Evolutionary conservation across 768 basidiomycete species (phyloP).

Genomic region (Pholiota conissans): DNA sequence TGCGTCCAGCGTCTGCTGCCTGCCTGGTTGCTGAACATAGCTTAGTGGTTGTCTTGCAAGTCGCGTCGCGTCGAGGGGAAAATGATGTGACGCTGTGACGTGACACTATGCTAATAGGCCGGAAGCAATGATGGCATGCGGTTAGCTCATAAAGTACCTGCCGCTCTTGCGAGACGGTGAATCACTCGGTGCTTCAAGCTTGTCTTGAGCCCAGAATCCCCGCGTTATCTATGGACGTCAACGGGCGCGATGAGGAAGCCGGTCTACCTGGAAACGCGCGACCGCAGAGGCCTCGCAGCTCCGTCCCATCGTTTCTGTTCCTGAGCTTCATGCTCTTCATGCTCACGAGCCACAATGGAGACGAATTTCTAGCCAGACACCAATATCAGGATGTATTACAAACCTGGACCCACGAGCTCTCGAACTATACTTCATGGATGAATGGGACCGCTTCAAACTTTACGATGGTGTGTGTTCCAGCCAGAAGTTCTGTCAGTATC

Average conservation of each 20-base stretch:
- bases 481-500: not conserved
- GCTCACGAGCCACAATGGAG: slow-evolving; percentile 73
- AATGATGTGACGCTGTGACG: not conserved
- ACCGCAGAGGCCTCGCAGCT: slow-evolving; percentile 46
- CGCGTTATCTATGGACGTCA: slow-evolving; percentile 22
- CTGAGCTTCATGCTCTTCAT: slow-evolving; percentile 74
- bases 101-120: not conserved
- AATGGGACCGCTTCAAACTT: slow-evolving; percentile 68
- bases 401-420: slow-evolving; percentile 55
- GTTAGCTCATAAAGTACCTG: not conserved
- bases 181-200: slow-evolving; percentile 3
- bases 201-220: slow-evolving; percentile 3
- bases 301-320: slow-evolving; percentile 73
- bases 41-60: not conserved
- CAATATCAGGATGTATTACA: slow-evolving; percentile 68
- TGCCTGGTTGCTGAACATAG: slow-evolving; percentile 43
- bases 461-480: slow-evolving; percentile 47
- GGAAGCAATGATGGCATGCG: not conserved
- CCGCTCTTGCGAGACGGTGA: not conserved
- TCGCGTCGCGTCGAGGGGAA: not conserved
- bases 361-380: slow-evolving; percentile 62
- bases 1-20: slow-evolving; percentile 57
- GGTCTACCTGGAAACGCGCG: slow-evolving; percentile 28
- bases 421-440: slow-evolving; percentile 79
- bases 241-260: slow-evolving; percentile 36